These are phyloP conservation scores for Phoma sp. DNA, from an alignment of 2,329 filamentous ascomycete genomes.

Conservation along the genomic window DNA sequence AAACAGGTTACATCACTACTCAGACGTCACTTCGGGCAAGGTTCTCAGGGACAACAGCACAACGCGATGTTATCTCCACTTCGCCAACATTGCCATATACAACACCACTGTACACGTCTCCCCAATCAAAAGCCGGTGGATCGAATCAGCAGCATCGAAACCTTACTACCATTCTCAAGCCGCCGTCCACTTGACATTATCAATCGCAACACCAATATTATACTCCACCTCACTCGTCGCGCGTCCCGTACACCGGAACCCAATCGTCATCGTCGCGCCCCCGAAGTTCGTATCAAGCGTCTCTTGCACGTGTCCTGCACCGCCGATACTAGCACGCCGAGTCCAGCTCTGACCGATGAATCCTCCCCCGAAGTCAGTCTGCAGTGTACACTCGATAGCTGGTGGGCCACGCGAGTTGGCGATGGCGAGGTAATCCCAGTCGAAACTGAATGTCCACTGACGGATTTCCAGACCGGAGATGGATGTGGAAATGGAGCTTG, in stretches of 20 bases:
- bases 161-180: background rate
- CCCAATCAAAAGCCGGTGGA: too few species aligned
- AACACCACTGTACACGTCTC: too few species aligned
- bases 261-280: background rate
- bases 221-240: background rate
- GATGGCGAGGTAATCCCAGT: background rate
- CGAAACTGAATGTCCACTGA: background rate
- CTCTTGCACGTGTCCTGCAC: background rate
- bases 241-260: background rate
- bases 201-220: background rate
- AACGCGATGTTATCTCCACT: too few species aligned
- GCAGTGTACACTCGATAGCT: background rate
- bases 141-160: background rate
- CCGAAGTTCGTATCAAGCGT: background rate
- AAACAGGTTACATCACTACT: too few species aligned
- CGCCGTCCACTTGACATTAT: background rate
- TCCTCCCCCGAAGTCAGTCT: background rate
- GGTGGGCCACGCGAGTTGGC: background rate
- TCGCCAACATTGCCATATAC: too few species aligned
- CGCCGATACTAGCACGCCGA: background rate
- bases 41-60: too few species aligned
- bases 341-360: background rate
- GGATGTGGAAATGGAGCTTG: background rate
- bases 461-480: background rate
- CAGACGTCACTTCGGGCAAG: too few species aligned